These are phyloP conservation scores for Chlorociboria aeruginascens DNA, from an alignment of 495 filamentous ascomycete species.

Conservation along the genomic window DNA sequence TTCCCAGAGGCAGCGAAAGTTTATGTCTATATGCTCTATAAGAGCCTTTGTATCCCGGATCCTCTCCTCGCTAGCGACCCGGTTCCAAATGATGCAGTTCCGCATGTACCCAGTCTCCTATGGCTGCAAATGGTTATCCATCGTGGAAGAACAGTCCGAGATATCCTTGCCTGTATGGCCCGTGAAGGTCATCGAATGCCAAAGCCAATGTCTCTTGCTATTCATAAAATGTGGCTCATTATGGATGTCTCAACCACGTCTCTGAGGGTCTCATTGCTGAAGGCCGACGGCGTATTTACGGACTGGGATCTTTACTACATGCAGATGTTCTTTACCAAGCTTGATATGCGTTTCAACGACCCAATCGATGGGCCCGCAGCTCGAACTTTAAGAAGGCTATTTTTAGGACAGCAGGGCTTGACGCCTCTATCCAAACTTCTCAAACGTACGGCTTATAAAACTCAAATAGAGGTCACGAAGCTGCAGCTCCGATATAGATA, in stretches of 20 bases:
- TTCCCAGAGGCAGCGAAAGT: slow-evolving; percentile 33
- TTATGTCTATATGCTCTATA: slow-evolving; percentile 41
- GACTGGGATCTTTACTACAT: slow-evolving; percentile 41
- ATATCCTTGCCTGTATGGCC: slow-evolving; percentile 43
- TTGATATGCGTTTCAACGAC: slow-evolving; percentile 46
- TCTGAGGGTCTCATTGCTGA: slow-evolving; percentile 35
- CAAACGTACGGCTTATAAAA: slow-evolving; percentile 26
- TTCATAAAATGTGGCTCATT: slow-evolving; percentile 55
- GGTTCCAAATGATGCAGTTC: not conserved
- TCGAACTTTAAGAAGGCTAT: slow-evolving; percentile 33
- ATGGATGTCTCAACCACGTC: slow-evolving; percentile 45
- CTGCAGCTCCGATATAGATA: slow-evolving; percentile 31
- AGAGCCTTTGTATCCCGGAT: slow-evolving; percentile 36
- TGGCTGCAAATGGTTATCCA: slow-evolving; percentile 42
- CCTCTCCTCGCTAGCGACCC: slow-evolving; percentile 23
- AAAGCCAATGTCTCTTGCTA: slow-evolving; percentile 22
- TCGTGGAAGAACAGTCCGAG: slow-evolving; percentile 33
- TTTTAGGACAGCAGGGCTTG: slow-evolving; percentile 47
- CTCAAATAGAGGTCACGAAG: slow-evolving; percentile 28
- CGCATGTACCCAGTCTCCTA: slow-evolving; percentile 31
- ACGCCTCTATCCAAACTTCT: slow-evolving; percentile 37
- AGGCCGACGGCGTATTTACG: slow-evolving; percentile 34
- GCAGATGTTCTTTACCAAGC: slow-evolving; percentile 47
- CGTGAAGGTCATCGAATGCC: slow-evolving; percentile 41
- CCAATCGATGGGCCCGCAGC: slow-evolving; percentile 30